Conservation (phyloP, 495 filamentous ascomycete genomes). For the Rostrohypoxylon terebratum region DNA sequence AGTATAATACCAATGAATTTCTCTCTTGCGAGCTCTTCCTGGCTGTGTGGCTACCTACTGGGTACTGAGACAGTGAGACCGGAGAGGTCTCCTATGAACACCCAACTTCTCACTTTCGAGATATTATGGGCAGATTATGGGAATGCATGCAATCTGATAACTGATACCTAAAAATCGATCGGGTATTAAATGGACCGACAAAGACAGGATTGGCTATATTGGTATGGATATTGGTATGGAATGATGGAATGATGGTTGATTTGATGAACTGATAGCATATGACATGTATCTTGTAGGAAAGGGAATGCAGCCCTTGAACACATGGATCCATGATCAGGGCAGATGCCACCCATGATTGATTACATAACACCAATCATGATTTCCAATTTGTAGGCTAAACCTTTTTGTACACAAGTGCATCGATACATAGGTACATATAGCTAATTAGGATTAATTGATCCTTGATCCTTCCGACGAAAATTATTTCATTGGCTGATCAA, state of each 20-base stretch:
- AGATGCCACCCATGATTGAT: background rate
- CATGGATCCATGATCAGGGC: background rate
- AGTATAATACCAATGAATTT: background rate
- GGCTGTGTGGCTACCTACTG: background rate
- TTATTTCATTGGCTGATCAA: background rate
- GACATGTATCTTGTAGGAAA: background rate
- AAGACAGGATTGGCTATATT: background rate
- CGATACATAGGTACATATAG: background rate
- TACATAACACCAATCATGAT: background rate
- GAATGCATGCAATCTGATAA: background rate
- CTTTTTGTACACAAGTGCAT: background rate
- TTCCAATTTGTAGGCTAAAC: background rate
- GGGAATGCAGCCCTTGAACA: background rate
- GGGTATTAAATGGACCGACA: background rate
- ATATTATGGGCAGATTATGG: background rate
- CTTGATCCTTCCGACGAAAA: background rate
- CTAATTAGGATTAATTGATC: background rate
- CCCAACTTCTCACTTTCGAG: background rate
- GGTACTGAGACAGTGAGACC: too few relatives aligned
- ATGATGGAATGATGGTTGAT: too few relatives aligned
- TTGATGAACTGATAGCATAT: background rate
- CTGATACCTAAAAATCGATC: background rate
- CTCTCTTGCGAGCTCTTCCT: background rate
- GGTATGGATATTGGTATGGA: too few relatives aligned
- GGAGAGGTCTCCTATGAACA: background rate